phyloP scores from a whole-genome alignment of 768 basidiomycete species.

The Rossbeevera mucosa region DNA sequence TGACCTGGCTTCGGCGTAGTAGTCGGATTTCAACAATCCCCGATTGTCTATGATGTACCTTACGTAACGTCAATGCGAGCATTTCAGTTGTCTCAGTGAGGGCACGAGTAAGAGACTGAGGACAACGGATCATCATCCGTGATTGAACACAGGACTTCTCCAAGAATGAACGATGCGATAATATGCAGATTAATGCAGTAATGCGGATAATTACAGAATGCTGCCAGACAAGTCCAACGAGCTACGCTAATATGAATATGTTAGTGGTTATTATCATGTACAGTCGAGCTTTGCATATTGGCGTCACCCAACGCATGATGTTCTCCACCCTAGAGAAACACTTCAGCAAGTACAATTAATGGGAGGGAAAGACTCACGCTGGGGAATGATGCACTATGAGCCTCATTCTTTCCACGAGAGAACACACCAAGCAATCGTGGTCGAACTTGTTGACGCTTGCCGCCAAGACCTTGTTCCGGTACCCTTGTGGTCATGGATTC shows the following conservation, averaged over 20 bases:
- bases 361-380: slow-evolving; percentile 7
- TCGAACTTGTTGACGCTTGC: slow-evolving; percentile 23
- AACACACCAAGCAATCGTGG: slow-evolving; percentile 30
- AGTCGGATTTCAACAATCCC: slow-evolving; percentile 83
- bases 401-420: slow-evolving; percentile 20
- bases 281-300: slow-evolving; percentile 1
- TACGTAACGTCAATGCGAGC: slow-evolving; percentile 8
- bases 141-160: no score
- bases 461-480: slow-evolving; percentile 10
- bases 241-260: no score
- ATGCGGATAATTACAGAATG: background rate
- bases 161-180: background rate
- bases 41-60: slow-evolving; percentile 24
- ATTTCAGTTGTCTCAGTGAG: background rate
- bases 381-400: background rate
- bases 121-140: background rate
- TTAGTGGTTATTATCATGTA: background rate
- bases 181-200: background rate
- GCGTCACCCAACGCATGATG: slow-evolving; percentile 4
- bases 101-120: background rate
- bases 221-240: background rate
- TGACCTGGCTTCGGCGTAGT: slow-evolving; percentile 38
- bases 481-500: slow-evolving; percentile 29
- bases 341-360: background rate
- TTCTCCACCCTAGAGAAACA: slow-evolving; percentile 4